Conservation (phyloP, 192 early-diverging fungal species). For the Entrophospora sp. region DNA sequence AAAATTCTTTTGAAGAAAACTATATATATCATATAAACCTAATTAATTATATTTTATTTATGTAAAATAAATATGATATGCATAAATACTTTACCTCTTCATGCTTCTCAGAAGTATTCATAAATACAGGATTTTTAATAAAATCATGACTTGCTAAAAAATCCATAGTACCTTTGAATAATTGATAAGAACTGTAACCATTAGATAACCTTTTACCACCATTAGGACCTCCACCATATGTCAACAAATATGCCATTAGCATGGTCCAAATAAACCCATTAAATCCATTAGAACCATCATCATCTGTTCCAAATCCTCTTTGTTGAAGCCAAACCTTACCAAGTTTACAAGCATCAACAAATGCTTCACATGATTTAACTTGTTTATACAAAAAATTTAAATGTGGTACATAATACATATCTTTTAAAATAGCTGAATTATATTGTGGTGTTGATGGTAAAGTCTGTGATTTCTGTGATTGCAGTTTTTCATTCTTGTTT, state of each 20-base stretch:
- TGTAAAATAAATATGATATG: background rate
- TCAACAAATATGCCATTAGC: conserved; percentile 85
- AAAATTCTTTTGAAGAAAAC: conserved; percentile 57
- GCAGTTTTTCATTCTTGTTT: conserved; percentile 7
- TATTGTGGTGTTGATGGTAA: conserved; percentile 80
- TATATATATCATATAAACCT: conserved; percentile 25
- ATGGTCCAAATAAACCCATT: conserved; percentile 77
- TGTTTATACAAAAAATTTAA: conserved; percentile 73
- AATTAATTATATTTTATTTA: background rate
- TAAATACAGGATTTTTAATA: conserved; percentile 50
- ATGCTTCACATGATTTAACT: conserved; percentile 57
- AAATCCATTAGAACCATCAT: conserved; percentile 39
- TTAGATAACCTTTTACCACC: conserved; percentile 55
- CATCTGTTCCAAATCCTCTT: conserved; percentile 46
- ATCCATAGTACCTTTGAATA: conserved; percentile 79
- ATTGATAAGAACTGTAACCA: conserved; percentile 75
- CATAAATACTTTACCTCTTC: conserved; percentile 38
- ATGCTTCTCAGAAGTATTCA: conserved; percentile 48
- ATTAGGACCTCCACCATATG: conserved; percentile 42
- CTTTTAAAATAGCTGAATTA: conserved; percentile 74
- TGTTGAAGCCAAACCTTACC: conserved; percentile 83
- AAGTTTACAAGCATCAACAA: conserved; percentile 72
- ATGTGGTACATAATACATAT: conserved; percentile 65
- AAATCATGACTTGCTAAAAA: conserved; percentile 73
- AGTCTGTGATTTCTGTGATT: conserved; percentile 11